Base-by-base conservation (phyloP, 2,329 filamentous ascomycete species). In the Alternaria burnsii region DNA sequence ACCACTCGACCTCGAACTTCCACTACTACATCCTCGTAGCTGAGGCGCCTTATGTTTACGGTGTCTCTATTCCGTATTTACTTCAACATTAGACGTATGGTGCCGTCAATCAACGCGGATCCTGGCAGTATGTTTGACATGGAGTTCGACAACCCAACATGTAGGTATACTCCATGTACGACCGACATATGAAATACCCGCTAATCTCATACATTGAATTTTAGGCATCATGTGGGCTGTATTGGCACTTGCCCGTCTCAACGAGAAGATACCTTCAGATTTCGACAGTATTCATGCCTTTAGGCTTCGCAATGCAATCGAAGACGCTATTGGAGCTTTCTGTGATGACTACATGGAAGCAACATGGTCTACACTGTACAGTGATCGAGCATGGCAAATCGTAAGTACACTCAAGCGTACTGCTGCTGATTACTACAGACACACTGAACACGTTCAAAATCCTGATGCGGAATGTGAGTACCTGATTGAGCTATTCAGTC, bases 171-270 rank as follows among this genome's bases (percentile, higher is more conserved):
- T 30, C 28, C 28, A 30, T 30, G 28, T 30, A 30, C 28, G 11
- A 30, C 11, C 28, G 9, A 11, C 28, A 30, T 30, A 30, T 11
- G 11, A 30, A 10, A 30, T 11, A 30, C 12, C 5, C 28, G 28
- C 28, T 30, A 30, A 30, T 11, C 28, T 30, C 28, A 5, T 12
- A 30, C 5, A 11, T 30, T 5, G 10, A 30, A 30, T 30, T 30
- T 10, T 30, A 30, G 28, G 28, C 11, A 0, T 56, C n/a, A 30
- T 56, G 9, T 56, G 54, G 54, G 54, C 44, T 24, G 34, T 47
- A 6, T 6, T 56, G 8, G 46, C 54, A 5, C 36, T 51, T 12
- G 24, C 54, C 10, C 34, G 44, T 12, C 54, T 56, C 22, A 16
- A 56, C 18, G 42, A 50, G n/a, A 51, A 32, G 26, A 16, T 56